Conservation (phyloP, 768 basidiomycete species). For the Collybia sp. region DNA sequence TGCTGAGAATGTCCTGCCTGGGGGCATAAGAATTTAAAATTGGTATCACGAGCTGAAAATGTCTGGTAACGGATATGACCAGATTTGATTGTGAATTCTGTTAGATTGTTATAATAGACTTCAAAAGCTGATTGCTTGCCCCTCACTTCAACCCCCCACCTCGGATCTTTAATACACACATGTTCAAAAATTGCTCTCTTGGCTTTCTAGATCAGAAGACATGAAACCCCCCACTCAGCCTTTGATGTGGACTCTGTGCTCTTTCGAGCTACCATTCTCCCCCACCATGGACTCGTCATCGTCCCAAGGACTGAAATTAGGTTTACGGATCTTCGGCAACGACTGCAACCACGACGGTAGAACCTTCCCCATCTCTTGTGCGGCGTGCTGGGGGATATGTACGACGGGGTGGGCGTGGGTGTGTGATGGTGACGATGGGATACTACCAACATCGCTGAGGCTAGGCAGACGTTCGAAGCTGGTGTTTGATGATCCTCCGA, state of each 20-base stretch:
- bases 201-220: too few species aligned
- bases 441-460: constrained; percentile 70
- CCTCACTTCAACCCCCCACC: too few species aligned
- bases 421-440: constrained; percentile 63
- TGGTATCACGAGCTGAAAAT: too few species aligned
- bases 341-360: constrained; percentile 68
- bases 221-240: background rate
- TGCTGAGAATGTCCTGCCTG: too few species aligned
- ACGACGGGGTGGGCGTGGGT: constrained; percentile 30
- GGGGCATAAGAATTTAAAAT: too few species aligned
- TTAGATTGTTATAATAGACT: too few species aligned
- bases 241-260: background rate
- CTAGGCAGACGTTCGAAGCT: constrained; percentile 78
- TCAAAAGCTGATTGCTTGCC: too few species aligned
- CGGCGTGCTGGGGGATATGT: constrained; percentile 18
- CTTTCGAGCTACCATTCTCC: constrained; percentile 7
- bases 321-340: constrained; percentile 61
- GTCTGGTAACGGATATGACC: too few species aligned
- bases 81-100: too few species aligned
- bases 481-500: constrained; percentile 68
- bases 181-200: too few species aligned
- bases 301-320: constrained; percentile 81
- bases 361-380: constrained; percentile 24
- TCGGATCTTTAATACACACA: too few species aligned
- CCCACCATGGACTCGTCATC: constrained; percentile 49